Evolutionary conservation across 2,329 filamentous ascomycete species (phyloP).

Genomic region (Fusarium multiceps): DNA sequence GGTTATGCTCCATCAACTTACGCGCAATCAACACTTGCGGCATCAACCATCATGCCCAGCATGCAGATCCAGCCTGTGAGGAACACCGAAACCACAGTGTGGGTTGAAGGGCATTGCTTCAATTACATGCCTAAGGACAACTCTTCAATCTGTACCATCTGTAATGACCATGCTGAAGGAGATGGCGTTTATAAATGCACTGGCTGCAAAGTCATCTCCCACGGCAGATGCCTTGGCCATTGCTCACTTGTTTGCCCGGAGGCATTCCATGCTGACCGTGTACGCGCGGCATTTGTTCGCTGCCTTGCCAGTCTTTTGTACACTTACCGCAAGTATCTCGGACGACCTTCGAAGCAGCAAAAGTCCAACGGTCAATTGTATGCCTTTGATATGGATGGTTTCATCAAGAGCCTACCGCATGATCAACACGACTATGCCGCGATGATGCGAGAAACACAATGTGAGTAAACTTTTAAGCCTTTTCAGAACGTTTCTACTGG

Average conservation of each 20-base stretch:
- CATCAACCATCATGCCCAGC: constrained; percentile 87
- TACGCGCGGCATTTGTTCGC: constrained; percentile 72
- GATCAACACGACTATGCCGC: constrained; percentile 73
- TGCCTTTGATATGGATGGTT: constrained; percentile 73
- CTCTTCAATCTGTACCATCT: constrained; percentile 74
- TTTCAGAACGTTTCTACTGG: background rate
- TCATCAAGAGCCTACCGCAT: constrained; percentile 71
- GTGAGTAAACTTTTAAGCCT: constrained; percentile 54
- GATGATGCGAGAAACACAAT: constrained; percentile 75
- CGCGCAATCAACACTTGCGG: constrained; percentile 85
- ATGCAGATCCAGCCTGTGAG: constrained; percentile 82
- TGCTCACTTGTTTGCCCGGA: constrained; percentile 72
- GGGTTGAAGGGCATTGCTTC: constrained; percentile 88
- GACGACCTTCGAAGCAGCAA: constrained; percentile 69
- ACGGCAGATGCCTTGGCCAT: constrained; percentile 70
- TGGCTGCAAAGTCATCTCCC: constrained; percentile 69
- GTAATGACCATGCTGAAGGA: constrained; percentile 76
- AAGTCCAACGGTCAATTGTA: constrained; percentile 70
- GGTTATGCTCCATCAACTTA: constrained; percentile 85
- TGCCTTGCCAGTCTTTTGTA: constrained; percentile 74
- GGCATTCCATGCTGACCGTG: constrained; percentile 70
- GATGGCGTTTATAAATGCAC: constrained; percentile 82
- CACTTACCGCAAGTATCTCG: constrained; percentile 72
- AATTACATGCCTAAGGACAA: constrained; percentile 71
- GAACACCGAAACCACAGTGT: constrained; percentile 82